phyloP scores from a whole-genome alignment of 768 basidiomycete genomes.

The Amyloporia xantha region DNA sequence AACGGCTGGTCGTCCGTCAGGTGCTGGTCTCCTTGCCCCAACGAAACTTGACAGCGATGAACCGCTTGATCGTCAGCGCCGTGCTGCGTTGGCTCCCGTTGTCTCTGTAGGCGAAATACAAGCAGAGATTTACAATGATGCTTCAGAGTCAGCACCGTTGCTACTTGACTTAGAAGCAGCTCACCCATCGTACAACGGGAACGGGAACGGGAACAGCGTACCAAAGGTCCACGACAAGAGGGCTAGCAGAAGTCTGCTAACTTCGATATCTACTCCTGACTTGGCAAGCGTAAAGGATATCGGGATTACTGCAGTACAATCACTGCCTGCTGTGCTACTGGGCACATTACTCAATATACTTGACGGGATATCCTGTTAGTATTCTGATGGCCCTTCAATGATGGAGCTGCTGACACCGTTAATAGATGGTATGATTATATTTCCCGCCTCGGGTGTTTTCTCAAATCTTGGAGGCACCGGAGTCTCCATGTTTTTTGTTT shows the following conservation, averaged over 20 bases:
- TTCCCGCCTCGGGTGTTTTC: constrained; percentile 81
- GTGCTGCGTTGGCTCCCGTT: background rate
- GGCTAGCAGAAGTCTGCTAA: background rate
- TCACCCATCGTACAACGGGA: constrained; percentile 11
- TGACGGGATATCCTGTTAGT: constrained; percentile 87
- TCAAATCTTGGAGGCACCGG: constrained; percentile 77
- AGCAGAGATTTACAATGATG: background rate
- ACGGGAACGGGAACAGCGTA: constrained; percentile 7
- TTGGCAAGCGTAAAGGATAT: background rate
- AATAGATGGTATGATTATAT: constrained; percentile 91
- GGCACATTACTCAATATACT: constrained; percentile 85
- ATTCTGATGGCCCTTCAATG: background rate
- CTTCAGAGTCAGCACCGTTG: constrained; percentile 15
- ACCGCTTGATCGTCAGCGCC: background rate
- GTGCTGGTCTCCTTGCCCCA: too few species aligned
- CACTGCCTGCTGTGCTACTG: constrained; percentile 79
- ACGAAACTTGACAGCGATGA: too few species aligned
- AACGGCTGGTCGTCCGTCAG: constrained; percentile 11
- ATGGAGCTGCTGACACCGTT: constrained; percentile 18
- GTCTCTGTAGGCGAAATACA: background rate
- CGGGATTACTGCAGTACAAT: constrained; percentile 28
- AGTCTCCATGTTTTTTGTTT: constrained; percentile 93
- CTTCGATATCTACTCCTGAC: background rate
- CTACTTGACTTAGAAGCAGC: constrained; percentile 21
- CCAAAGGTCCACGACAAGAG: background rate